A percentile compares a stretch with the other conserved stretches of the same genome.
Conservation (phyloP, 2,329 filamentous ascomycete genomes). For the Podosphaera xanthii region DNA sequence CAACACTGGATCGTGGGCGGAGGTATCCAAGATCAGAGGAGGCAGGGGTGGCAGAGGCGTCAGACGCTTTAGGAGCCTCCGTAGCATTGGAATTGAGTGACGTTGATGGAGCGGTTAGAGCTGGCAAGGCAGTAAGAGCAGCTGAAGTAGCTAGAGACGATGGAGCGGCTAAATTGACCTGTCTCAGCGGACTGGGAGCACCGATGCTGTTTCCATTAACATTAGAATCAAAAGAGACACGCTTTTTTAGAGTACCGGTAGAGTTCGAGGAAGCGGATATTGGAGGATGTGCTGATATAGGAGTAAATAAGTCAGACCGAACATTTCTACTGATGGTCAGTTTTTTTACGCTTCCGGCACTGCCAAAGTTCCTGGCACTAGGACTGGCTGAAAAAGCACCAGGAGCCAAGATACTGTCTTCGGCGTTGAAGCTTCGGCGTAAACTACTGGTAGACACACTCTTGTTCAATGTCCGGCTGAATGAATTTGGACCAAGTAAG, state of each 20-base stretch:
- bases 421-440: constrained; percentile 55
- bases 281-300: constrained; percentile 24
- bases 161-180: constrained; percentile 21
- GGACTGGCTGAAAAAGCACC: constrained; percentile 58
- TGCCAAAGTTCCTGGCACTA: constrained; percentile 40
- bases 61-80: no score
- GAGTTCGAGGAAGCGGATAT: constrained; percentile 18
- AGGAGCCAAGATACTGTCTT: constrained; percentile 69
- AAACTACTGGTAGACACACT: constrained; percentile 77
- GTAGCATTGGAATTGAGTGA: no score
- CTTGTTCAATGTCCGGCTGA: constrained; percentile 46
- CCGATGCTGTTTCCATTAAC: constrained; percentile 23
- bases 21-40: constrained; percentile 36
- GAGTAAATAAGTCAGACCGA: constrained; percentile 46
- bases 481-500: constrained; percentile 37
- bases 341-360: constrained; percentile 57
- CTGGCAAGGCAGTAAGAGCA: no score
- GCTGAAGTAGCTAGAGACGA: neutral
- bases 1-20: constrained; percentile 23
- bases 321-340: constrained; percentile 79
- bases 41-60: constrained; percentile 18
- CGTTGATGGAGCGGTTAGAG: no score
- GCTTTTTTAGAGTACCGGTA: constrained; percentile 40
- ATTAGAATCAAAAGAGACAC: constrained; percentile 73
- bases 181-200: constrained; percentile 14